Evolutionary conservation across 768 basidiomycete species (phyloP).

Genomic region (Xerocomellus dryophilus): DNA sequence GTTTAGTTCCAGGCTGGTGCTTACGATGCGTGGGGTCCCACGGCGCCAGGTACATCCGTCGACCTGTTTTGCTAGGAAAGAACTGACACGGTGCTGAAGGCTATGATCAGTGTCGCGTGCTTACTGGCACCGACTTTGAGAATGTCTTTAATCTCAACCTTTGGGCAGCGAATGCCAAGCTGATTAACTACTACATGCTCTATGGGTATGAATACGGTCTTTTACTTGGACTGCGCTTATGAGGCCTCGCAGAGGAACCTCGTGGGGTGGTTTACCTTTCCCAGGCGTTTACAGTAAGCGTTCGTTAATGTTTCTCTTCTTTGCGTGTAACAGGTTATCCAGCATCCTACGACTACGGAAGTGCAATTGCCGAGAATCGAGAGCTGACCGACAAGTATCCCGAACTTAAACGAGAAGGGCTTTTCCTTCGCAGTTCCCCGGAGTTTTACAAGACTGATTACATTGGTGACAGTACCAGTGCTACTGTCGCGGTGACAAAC

Average conservation of each 20-base stretch:
- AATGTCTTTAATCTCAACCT: conserved; percentile 76
- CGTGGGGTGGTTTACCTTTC: conserved; percentile 80
- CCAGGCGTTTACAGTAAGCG: conserved; percentile 63
- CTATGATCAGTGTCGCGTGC: conserved; percentile 57
- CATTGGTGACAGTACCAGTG: conserved; percentile 59
- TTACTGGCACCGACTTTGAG: conserved; percentile 73
- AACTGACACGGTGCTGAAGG: conserved; percentile 35
- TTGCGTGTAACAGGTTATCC: not conserved
- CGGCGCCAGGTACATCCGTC: conserved; percentile 50
- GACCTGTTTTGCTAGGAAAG: not conserved
- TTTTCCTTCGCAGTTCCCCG: conserved; percentile 76
- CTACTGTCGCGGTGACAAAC: conserved; percentile 42
- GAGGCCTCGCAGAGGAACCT: conserved; percentile 59
- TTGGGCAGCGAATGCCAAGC: conserved; percentile 78
- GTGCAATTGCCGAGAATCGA: conserved; percentile 65
- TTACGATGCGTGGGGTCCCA: conserved; percentile 80
- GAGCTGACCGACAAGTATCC: conserved; percentile 64
- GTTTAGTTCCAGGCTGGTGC: conserved; percentile 69
- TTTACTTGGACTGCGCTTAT: not conserved
- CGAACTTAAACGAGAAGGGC: conserved; percentile 73
- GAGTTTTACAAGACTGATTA: conserved; percentile 80
- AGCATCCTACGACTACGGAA: conserved; percentile 80
- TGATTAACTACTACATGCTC: conserved; percentile 85
- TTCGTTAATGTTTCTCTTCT: not conserved
- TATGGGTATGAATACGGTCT: conserved; percentile 50